These are phyloP conservation scores for Globisporangium cylindrosporum DNA, from an alignment of 352 stramenopile species.

Conservation along the genomic window DNA sequence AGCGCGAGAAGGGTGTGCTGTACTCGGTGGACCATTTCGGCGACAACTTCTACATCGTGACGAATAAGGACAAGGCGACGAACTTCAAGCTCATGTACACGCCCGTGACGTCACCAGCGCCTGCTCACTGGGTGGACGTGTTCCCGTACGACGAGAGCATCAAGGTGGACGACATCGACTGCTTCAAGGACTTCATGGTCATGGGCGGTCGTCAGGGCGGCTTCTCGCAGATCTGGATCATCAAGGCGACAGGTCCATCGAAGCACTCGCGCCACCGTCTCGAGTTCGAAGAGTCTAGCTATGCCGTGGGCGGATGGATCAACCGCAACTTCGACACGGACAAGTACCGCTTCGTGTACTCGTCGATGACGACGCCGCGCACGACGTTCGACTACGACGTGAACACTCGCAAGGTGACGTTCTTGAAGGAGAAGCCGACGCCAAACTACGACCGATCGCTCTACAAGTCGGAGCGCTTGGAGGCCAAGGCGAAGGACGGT, in stretches of 20 bases:
- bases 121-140: constrained; percentile 86
- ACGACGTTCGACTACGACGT: constrained; percentile 88
- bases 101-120: constrained; percentile 38
- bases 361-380: constrained; percentile 91
- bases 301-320: constrained; percentile 71
- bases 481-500: constrained; percentile 85
- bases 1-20: constrained; percentile 63
- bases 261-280: constrained; percentile 61
- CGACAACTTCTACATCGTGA: constrained; percentile 91
- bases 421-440: constrained; percentile 92
- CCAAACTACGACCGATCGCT: constrained; percentile 91
- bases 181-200: constrained; percentile 88
- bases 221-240: constrained; percentile 84
- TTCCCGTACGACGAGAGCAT: constrained; percentile 78
- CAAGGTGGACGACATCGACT: constrained; percentile 85
- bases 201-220: constrained; percentile 83
- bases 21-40: constrained; percentile 89
- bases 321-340: constrained; percentile 90
- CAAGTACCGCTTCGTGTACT: constrained; percentile 90
- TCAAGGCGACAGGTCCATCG: constrained; percentile 50
- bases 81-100: constrained; percentile 94
- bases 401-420: constrained; percentile 44
- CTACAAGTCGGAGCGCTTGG: constrained; percentile 91
- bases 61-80: constrained; percentile 90
- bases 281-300: constrained; percentile 89